phyloP scores from a whole-genome alignment of 306 rosid genomes.

The Quercus dentata region DNA sequence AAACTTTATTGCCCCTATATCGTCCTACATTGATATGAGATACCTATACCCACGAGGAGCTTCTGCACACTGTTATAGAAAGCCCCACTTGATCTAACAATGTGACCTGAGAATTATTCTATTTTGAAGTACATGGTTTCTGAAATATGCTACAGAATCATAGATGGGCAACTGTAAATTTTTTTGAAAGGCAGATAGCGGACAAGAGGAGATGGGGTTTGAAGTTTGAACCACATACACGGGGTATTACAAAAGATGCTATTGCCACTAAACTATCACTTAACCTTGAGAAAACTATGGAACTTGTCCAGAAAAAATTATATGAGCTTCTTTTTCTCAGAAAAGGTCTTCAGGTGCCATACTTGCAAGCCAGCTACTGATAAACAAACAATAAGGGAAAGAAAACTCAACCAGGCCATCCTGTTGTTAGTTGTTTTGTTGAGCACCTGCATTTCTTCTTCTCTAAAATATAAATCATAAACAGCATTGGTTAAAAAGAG shows the following conservation, averaged over 20 bases:
- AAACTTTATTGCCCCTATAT: not conserved
- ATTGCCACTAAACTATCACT: too few species aligned
- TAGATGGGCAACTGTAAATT: not conserved
- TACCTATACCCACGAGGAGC: not conserved
- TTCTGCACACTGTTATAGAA: not conserved
- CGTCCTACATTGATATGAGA: not conserved
- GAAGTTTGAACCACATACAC: too few species aligned
- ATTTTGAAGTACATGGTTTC: slow-evolving; percentile 19
- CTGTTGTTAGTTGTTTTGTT: slow-evolving; percentile 58
- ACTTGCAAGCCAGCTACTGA: slow-evolving; percentile 79
- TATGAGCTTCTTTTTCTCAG: slow-evolving; percentile 91
- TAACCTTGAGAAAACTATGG: not conserved
- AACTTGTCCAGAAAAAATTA: slow-evolving; percentile 27
- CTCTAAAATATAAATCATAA: slow-evolving; percentile 43
- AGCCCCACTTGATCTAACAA: not conserved
- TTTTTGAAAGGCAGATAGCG: too few species aligned
- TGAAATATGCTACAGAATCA: slow-evolving; percentile 43
- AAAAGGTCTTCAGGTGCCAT: slow-evolving; percentile 93
- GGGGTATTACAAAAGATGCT: too few species aligned
- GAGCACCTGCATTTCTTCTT: slow-evolving; percentile 92
- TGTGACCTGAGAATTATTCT: slow-evolving; percentile 16
- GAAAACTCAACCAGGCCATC: slow-evolving; percentile 82
- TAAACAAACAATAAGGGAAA: slow-evolving; percentile 68
- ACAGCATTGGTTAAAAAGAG: not conserved
- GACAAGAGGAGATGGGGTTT: too few species aligned